Evolutionary conservation across 2,329 filamentous ascomycete genomes (phyloP).

Genomic region (Colletotrichum horii): DNA sequence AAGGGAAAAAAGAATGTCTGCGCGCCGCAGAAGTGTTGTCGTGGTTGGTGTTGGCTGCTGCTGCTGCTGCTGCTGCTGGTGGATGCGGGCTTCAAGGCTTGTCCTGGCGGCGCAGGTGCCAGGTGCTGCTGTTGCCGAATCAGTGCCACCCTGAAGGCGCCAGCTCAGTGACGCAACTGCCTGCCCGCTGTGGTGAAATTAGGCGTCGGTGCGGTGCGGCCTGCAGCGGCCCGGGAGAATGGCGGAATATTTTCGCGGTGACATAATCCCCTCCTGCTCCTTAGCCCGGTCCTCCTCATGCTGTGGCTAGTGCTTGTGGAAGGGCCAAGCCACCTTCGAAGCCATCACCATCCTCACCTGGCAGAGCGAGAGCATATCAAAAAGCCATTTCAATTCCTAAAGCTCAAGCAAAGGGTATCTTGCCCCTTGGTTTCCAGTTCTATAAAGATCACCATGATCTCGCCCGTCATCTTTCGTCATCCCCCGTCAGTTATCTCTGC

Average conservation of each 20-base stretch:
- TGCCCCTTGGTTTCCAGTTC: neutral
- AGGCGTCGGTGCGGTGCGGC: neutral
- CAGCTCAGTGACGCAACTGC: slow-evolving; percentile 24
- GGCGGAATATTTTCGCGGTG: neutral
- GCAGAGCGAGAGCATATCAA: neutral
- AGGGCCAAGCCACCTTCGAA: neutral
- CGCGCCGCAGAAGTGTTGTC: neutral
- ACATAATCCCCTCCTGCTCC: neutral
- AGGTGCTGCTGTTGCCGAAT: neutral
- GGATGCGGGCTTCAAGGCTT: neutral
- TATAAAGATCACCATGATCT: neutral
- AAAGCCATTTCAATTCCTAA: neutral
- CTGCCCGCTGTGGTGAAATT: neutral
- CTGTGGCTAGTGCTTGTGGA: neutral
- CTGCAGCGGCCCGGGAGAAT: neutral
- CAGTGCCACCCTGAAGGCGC: slow-evolving; percentile 13
- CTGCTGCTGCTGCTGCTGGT: neutral
- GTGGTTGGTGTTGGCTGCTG: neutral
- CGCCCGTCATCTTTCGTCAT: neutral
- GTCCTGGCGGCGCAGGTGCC: neutral
- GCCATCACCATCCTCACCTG: neutral
- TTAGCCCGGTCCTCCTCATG: neutral
- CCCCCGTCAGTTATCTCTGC: neutral
- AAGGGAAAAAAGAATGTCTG: neutral
- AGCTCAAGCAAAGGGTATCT: neutral